phyloP scores from a whole-genome alignment of 2,329 filamentous ascomycete genomes.

The Exutisphaerella laricina region DNA sequence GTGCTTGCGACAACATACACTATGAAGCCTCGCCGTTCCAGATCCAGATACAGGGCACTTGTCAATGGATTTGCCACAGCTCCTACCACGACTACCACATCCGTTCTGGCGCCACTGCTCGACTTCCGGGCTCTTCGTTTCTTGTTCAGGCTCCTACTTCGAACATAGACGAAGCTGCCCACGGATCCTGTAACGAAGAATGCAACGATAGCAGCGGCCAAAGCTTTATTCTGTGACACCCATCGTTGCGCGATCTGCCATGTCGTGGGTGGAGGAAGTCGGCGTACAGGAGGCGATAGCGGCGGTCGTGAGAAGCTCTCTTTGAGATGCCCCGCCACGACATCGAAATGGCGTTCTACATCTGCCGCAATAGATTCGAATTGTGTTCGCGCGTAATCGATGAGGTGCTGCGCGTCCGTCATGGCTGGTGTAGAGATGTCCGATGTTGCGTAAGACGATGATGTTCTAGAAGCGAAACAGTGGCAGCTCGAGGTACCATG shows the following conservation, averaged over 20 bases:
- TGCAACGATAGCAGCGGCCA: constrained; percentile 65
- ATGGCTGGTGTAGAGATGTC: constrained; percentile 24
- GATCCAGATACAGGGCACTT: constrained; percentile 72
- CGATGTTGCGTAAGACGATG: no score
- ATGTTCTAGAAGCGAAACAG: no score
- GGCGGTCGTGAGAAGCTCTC: constrained; percentile 65
- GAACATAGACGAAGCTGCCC: constrained; percentile 47
- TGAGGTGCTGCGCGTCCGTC: constrained; percentile 35
- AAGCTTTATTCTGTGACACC: constrained; percentile 65
- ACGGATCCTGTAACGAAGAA: constrained; percentile 59
- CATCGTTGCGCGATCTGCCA: constrained; percentile 61
- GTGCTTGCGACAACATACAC: constrained; percentile 85
- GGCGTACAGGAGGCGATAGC: constrained; percentile 41
- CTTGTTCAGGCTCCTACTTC: constrained; percentile 51
- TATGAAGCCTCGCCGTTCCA: constrained; percentile 87
- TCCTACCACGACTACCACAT: constrained; percentile 86
- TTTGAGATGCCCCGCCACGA: constrained; percentile 64
- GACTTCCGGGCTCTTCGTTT: constrained; percentile 74
- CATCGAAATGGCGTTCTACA: constrained; percentile 75
- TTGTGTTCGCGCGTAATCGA: constrained; percentile 32
- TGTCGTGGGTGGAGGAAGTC: constrained; percentile 40
- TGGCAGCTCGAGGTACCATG: no score
- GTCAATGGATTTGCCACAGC: constrained; percentile 79
- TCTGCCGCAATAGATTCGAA: constrained; percentile 64
- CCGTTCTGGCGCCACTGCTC: constrained; percentile 74